Base-by-base conservation (phyloP, 805 yeast genomes). In the Starmerella vaccinii region DNA sequence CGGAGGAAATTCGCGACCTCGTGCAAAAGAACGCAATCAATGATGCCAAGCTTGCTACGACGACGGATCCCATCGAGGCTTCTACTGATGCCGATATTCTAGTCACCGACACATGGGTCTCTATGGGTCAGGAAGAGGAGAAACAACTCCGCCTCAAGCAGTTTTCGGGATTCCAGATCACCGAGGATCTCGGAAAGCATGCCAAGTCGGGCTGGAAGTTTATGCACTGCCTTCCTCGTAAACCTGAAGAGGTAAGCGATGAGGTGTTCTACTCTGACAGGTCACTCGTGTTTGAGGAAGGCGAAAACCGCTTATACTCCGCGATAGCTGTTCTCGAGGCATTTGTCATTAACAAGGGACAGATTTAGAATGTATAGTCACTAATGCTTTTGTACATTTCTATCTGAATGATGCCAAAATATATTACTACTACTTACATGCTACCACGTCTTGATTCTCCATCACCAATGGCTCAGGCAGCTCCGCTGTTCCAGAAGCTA, bases 171-270 rank as follows among this genome's bases (percentile, higher is more conserved):
- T 92, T 81, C 74, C 96, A 87, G 70, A 82, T 92, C 52, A 80
- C 87, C 34, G 65, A 71, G 16, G 80, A 79, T 29, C 71, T 89
- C 71, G 76, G 84, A 23, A 49, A 61, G 12, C 76, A 76, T 40
- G 82, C 84, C 40, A 74, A 74, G 50, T 47, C 71, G 16, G 68
- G 76, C 63, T 90, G 90, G 84, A 86, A 80, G 65, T 92, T 92
- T 69, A 89, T 92, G 97, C 98, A 92, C 67, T 92, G 98, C 68
- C 74, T 92, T 59, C 98, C 98, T 57, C 82, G 98, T 69, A 95
- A 92, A 61, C 76, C 78, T 24, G 96, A 89, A 66, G 98, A 92
- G 68, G 98, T 92, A 33, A 76, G 80, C 34, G 98, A 92, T 66
- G 95, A 84, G 41, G 92, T 92, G 1, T 92, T 92, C 65, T 90